Evolutionary conservation across 768 basidiomycete genomes (phyloP), one percentile per base, ranked within the genome.

Genomic region (Auricularia sp.): DNA sequence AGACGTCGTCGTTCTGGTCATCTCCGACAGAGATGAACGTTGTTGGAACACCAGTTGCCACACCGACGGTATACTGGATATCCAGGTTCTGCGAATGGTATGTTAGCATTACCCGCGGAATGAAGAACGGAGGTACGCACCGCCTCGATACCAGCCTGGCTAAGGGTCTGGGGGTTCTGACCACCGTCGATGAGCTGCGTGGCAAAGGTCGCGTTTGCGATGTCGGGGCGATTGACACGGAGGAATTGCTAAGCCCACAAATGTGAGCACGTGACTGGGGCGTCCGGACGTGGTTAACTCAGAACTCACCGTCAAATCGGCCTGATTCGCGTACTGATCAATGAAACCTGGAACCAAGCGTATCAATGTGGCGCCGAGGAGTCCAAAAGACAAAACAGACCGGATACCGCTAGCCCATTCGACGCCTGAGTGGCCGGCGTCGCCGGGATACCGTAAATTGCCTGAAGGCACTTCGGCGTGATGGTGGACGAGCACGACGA

Each of bases 401-500:
- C 47, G 58, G 75, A 71, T 2, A 76, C 74, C 14, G 68, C 74
- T 5, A 77, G 68, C 3, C 54, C 66, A 65, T 72, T 75, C 16
- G 67, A 68, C 3, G 69, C 42, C 59, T 74, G 69, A 1, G 75
- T 74, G 2, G 75, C 73, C 14, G 64, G 64, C 4, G 74, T 73
- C 18, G 72, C 68, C 0, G 77, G 75, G 47, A 78, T 73, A 16
- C 74, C 72, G 66, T 76, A 78, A 6, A 77, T 61, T 14, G 72
- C 73, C 61, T 76, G 74, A 3, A 77, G 67, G 65, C 79, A 80
- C 2, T 67, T 66, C 2, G 78, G 79, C 2, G 76, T 78, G 56
- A 74, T 65, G 12, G 58, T 58, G 8, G 47, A 62, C 8, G 65
- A 56, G 65, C 73, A 74, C 67, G 70, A 71, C 14, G 47, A 8